Conservation (phyloP, 1,284 basidiomycete genomes). For the Tylopilus sp. region DNA sequence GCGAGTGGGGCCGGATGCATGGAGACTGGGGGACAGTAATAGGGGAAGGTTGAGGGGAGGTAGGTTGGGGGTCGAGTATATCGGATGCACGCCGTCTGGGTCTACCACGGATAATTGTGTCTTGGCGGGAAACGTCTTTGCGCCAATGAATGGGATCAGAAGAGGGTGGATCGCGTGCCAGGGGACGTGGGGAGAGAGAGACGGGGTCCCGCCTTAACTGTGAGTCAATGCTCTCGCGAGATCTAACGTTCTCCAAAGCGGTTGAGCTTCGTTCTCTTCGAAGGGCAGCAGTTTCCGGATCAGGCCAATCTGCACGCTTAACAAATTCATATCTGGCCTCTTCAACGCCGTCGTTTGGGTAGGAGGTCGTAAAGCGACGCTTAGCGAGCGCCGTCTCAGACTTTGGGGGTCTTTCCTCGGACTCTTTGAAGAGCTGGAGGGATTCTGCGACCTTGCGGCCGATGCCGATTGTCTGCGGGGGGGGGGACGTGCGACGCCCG, state of each 20-base stretch:
- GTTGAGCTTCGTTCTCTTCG: slow-evolving; percentile 63
- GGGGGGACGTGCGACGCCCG: slow-evolving; percentile 17
- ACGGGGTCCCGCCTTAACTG: slow-evolving; percentile 36
- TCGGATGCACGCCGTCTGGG: slow-evolving; percentile 48
- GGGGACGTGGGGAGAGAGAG: slow-evolving; percentile 32
- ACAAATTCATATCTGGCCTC: slow-evolving; percentile 74
- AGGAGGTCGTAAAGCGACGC: slow-evolving; percentile 44
- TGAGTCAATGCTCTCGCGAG: slow-evolving; percentile 43
- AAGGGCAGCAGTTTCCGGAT: slow-evolving; percentile 63
- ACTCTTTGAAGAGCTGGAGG: slow-evolving; percentile 76
- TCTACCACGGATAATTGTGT: slow-evolving; percentile 50
- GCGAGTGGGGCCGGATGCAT: slow-evolving; percentile 38
- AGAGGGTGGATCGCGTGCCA: slow-evolving; percentile 39
- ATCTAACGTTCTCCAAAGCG: slow-evolving; percentile 50
- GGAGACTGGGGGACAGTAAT: slow-evolving; percentile 33
- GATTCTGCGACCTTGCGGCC: slow-evolving; percentile 78
- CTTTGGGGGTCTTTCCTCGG: slow-evolving; percentile 38
- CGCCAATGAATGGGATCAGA: slow-evolving; percentile 50
- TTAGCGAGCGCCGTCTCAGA: slow-evolving; percentile 30
- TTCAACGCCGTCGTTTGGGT: slow-evolving; percentile 49
- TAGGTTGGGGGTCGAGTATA: slow-evolving; percentile 32
- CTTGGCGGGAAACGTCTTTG: slow-evolving; percentile 43
- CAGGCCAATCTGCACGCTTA: slow-evolving; percentile 77
- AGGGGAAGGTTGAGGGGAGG: slow-evolving; percentile 14
- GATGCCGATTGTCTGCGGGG: slow-evolving; percentile 44